These are phyloP conservation scores for Coemansia guatemalensis DNA, from an alignment of 192 early-diverging fungal genomes.

Conservation along the genomic window DNA sequence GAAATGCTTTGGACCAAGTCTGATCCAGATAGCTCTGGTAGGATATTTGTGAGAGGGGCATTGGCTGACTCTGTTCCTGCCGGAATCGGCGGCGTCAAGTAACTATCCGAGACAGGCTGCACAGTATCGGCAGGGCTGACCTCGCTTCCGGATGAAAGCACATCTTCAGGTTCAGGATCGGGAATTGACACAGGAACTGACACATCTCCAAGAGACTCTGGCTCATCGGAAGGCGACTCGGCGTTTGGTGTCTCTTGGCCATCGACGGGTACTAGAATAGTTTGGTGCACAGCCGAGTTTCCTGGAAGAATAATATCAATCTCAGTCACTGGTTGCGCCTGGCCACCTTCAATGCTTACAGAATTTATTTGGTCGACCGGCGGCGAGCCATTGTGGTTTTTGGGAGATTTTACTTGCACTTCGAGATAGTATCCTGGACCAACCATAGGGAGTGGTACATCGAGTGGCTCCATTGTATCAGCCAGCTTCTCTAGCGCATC, in stretches of 20 bases:
- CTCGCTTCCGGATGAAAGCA: neutral
- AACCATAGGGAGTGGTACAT: slow-evolving; percentile 44
- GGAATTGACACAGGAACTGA: slow-evolving; percentile 9
- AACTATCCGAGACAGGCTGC: neutral
- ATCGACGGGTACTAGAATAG: slow-evolving; percentile 29
- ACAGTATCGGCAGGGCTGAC: neutral
- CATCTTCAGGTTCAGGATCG: slow-evolving; percentile 8
- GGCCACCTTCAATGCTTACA: slow-evolving; percentile 48
- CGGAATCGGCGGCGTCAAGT: slow-evolving; percentile 1
- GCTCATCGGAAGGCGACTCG: slow-evolving; percentile 1
- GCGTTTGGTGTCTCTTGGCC: slow-evolving; percentile 1
- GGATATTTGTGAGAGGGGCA: slow-evolving; percentile 4
- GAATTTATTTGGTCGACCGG: slow-evolving; percentile 31
- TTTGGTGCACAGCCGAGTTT: slow-evolving; percentile 39
- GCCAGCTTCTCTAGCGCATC: slow-evolving; percentile 48
- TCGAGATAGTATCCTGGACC: slow-evolving; percentile 52
- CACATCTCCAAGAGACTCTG: neutral
- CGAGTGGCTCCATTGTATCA: slow-evolving; percentile 49
- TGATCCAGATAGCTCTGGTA: slow-evolving; percentile 8
- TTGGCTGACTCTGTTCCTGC: slow-evolving; percentile 13
- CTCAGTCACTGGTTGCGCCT: slow-evolving; percentile 40
- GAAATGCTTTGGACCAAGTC: slow-evolving; percentile 13
- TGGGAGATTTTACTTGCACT: slow-evolving; percentile 48
- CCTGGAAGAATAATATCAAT: slow-evolving; percentile 54
- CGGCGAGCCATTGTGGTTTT: slow-evolving; percentile 17